Conservation (phyloP, 805 yeast genomes). For the Starmerella vaccinii region DNA sequence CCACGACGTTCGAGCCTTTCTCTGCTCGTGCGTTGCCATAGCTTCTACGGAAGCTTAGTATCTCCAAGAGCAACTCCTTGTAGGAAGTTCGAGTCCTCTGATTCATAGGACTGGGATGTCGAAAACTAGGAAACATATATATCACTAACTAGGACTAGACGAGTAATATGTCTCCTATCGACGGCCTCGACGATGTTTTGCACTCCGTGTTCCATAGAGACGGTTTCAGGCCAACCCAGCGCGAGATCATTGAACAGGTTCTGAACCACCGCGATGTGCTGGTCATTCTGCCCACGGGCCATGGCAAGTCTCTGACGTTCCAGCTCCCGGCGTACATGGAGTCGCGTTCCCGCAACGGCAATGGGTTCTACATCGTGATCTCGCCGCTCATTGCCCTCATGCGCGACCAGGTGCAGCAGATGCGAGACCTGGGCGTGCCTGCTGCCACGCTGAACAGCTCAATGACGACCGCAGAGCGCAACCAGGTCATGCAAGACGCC, state of each 20-base stretch:
- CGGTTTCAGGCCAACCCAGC: slow-evolving; percentile 26
- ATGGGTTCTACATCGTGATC: slow-evolving; percentile 69
- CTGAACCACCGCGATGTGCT: slow-evolving; percentile 65
- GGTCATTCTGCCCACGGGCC: slow-evolving; percentile 96
- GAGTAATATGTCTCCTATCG: background rate
- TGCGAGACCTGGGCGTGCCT: slow-evolving; percentile 50
- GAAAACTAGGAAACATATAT: slow-evolving; percentile 29
- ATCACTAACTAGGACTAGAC: background rate
- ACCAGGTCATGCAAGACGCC: slow-evolving; percentile 50
- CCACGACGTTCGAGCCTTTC: slow-evolving; percentile 31
- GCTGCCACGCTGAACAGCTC: slow-evolving; percentile 84
- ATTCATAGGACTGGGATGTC: slow-evolving; percentile 29
- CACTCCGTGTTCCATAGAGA: slow-evolving; percentile 15
- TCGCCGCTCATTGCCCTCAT: slow-evolving; percentile 90
- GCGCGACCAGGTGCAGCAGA: slow-evolving; percentile 90
- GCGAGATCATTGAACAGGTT: slow-evolving; percentile 23
- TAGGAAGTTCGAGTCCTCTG: slow-evolving; percentile 32
- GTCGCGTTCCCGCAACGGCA: slow-evolving; percentile 28
- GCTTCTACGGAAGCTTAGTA: slow-evolving; percentile 21
- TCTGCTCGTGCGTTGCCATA: slow-evolving; percentile 33
- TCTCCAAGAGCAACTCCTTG: slow-evolving; percentile 31
- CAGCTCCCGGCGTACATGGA: slow-evolving; percentile 81
- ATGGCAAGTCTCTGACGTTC: slow-evolving; percentile 91
- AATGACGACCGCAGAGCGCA: slow-evolving; percentile 51
- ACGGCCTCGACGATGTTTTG: slow-evolving; percentile 11